phyloP scores from a whole-genome alignment of 2,329 filamentous ascomycete species.

The Aspergillus candidus region DNA sequence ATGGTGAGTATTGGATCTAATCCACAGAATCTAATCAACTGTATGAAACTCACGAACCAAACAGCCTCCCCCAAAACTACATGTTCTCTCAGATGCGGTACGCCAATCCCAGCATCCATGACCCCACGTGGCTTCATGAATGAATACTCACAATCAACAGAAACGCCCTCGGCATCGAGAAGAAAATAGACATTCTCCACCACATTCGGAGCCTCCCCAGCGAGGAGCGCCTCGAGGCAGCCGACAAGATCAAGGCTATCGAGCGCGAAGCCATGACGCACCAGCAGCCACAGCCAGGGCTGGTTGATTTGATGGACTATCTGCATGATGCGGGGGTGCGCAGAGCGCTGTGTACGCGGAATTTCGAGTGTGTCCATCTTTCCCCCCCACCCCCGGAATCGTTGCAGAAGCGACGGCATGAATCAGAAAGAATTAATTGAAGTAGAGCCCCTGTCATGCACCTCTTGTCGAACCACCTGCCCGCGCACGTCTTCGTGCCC shows the following conservation, averaged over 20 bases:
- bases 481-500: constrained; percentile 62
- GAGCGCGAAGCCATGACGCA: constrained; percentile 73
- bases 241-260: constrained; percentile 68
- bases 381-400: not conserved
- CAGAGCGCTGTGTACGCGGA: constrained; percentile 88
- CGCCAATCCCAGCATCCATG: constrained; percentile 1
- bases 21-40: not conserved
- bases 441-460: constrained; percentile 36
- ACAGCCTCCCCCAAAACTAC: constrained; percentile 81
- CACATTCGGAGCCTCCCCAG: constrained; percentile 72
- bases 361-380: constrained; percentile 61
- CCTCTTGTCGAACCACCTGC: constrained; percentile 63
- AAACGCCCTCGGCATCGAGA: constrained; percentile 63
- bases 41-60: not conserved
- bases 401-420: not conserved
- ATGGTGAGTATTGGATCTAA: constrained; percentile 55
- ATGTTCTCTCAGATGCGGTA: constrained; percentile 89
- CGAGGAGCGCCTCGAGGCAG: constrained; percentile 56
- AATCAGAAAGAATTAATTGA: not conserved
- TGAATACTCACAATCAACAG: constrained; percentile 13
- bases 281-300: constrained; percentile 76
- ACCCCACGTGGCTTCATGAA: not conserved
- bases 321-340: constrained; percentile 60
- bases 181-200: constrained; percentile 74
- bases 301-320: constrained; percentile 72